Percentiles rank a stretch among this genome's conserved stretches.
phyloP scores from a whole-genome alignment of 495 filamentous ascomycete genomes.

The Neurospora sublineolata region DNA sequence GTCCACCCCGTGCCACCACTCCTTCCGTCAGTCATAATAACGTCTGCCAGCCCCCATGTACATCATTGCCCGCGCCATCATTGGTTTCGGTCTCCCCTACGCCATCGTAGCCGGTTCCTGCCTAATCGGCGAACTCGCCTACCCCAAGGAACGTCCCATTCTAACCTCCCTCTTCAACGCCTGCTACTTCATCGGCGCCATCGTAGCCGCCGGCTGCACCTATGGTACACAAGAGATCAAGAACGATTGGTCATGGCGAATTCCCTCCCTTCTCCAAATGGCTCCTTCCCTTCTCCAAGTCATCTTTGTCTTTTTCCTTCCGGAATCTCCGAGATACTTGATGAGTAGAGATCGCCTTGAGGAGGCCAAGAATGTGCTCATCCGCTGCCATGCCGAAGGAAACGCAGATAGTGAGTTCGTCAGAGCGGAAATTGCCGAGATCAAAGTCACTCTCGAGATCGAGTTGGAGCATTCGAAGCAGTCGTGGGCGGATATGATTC shows the following conservation, averaged over 20 bases:
- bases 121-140: slow-evolving; percentile 51
- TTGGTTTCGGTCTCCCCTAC: slow-evolving; percentile 53
- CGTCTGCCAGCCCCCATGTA: slow-evolving; percentile 35
- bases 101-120: slow-evolving; percentile 51
- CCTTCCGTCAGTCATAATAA: slow-evolving; percentile 4
- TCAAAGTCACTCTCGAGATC: slow-evolving; percentile 46
- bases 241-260: slow-evolving; percentile 53
- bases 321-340: slow-evolving; percentile 49
- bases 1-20: slow-evolving; percentile 1
- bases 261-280: slow-evolving; percentile 48
- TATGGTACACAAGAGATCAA: slow-evolving; percentile 46
- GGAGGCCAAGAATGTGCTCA: slow-evolving; percentile 45
- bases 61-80: slow-evolving; percentile 48
- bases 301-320: slow-evolving; percentile 43
- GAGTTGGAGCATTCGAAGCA: slow-evolving; percentile 45
- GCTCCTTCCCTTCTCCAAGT: slow-evolving; percentile 46
- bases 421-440: slow-evolving; percentile 47
- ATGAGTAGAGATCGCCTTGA: slow-evolving; percentile 47
- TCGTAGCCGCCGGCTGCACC: slow-evolving; percentile 46
- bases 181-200: slow-evolving; percentile 51
- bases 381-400: slow-evolving; percentile 54
- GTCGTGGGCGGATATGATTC: slow-evolving; percentile 46
- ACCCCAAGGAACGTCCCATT: slow-evolving; percentile 53
- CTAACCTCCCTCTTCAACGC: slow-evolving; percentile 58
- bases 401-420: slow-evolving; percentile 44